Conservation (phyloP, 108 stramenopile species). For the Heterococcus sp. region DNA sequence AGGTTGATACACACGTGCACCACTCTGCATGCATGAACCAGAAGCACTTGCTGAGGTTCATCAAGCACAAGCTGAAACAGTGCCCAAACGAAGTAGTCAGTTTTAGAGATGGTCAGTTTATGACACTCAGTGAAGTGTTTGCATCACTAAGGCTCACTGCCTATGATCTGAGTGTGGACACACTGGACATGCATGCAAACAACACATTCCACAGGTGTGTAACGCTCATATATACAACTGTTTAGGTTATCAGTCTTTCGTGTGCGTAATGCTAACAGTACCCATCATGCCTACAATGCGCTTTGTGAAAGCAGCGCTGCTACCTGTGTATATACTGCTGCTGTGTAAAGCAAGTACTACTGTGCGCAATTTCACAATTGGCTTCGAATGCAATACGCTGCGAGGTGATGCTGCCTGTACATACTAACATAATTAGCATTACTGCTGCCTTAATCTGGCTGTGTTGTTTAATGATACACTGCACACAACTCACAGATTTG, state of each 20-base stretch:
- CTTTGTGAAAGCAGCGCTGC: too few species aligned
- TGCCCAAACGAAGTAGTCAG: conserved; percentile 61
- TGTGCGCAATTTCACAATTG: too few species aligned
- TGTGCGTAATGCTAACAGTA: too few species aligned
- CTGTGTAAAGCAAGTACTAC: too few species aligned
- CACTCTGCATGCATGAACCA: conserved; percentile 92
- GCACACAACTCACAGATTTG: conserved; percentile 80
- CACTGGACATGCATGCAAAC: conserved; percentile 96
- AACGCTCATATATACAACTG: neutral
- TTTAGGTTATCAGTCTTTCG: neutral
- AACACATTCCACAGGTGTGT: conserved; percentile 80
- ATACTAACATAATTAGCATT: neutral
- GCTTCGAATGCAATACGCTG: too few species aligned
- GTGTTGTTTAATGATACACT: neutral
- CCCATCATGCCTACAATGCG: too few species aligned
- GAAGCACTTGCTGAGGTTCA: conserved; percentile 96
- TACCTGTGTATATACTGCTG: too few species aligned
- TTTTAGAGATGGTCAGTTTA: conserved; percentile 55
- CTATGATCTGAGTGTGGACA: conserved; percentile 96
- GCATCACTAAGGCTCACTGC: conserved; percentile 78
- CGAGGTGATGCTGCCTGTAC: neutral
- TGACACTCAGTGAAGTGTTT: conserved; percentile 65
- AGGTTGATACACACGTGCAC: conserved; percentile 99
- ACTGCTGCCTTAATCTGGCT: neutral
- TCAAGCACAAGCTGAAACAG: conserved; percentile 82